Evolutionary conservation across 2,329 filamentous ascomycete genomes (phyloP).

Genomic region (Pseudocercospora pini-densiflorae): DNA sequence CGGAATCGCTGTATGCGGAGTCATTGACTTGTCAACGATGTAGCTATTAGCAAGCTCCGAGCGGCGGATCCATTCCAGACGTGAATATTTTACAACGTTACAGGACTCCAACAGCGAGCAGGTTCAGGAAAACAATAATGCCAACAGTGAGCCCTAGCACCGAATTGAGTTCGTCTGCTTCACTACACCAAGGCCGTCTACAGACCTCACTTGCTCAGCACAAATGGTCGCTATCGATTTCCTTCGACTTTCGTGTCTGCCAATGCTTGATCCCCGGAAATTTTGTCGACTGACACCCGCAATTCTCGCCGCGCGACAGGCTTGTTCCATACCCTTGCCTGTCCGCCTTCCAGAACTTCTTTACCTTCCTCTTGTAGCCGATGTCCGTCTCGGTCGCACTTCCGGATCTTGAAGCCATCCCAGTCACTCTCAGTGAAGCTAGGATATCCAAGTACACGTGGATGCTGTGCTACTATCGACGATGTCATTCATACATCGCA

Average conservation of each 20-base stretch:
- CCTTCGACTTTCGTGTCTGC: background rate
- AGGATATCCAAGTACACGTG: background rate
- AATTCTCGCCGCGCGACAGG: background rate
- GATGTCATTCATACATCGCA: background rate
- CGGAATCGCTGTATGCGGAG: no score
- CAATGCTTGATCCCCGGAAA: background rate
- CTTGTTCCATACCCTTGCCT: background rate
- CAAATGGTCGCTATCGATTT: background rate
- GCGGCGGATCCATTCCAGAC: no score
- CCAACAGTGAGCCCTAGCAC: no score
- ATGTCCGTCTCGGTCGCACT: slow-evolving; percentile 1
- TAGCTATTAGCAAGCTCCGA: no score
- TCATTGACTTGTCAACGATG: no score
- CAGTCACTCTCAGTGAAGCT: background rate
- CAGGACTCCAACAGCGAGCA: no score
- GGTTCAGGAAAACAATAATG: no score
- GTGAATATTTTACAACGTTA: no score
- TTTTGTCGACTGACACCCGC: background rate
- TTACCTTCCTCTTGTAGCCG: background rate
- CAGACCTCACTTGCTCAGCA: no score
- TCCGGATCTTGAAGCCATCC: background rate
- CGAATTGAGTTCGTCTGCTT: background rate
- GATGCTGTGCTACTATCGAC: background rate
- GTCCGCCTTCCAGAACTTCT: background rate
- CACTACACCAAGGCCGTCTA: background rate